Percentiles rank a stretch among this genome's conserved stretches.
Evolutionary conservation across 352 stramenopile species (phyloP).

Genomic region (Pythium guiyangense): DNA sequence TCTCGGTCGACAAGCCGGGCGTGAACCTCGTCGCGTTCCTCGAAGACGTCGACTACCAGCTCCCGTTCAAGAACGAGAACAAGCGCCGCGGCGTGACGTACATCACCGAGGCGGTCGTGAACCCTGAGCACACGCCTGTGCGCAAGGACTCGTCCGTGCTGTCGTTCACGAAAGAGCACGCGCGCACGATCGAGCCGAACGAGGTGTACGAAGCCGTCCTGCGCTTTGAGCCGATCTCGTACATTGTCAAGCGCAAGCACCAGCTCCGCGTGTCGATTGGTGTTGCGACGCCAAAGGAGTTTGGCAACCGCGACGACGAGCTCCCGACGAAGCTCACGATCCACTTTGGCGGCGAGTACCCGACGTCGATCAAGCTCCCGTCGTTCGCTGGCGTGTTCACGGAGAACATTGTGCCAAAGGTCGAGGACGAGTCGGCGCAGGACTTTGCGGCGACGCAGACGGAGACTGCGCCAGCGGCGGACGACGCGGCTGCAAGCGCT

Average conservation of each 20-base stretch:
- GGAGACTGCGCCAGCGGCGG: too few species aligned
- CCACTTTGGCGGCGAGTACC: conserved; percentile 65
- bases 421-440: conserved; percentile 17
- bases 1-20: conserved; percentile 61
- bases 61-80: conserved; percentile 75
- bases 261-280: conserved; percentile 72
- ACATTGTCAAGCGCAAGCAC: conserved; percentile 73
- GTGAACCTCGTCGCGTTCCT: conserved; percentile 73
- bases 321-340: conserved; percentile 65
- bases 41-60: conserved; percentile 72
- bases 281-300: conserved; percentile 47
- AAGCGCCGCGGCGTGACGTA: conserved; percentile 77
- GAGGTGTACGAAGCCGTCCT: conserved; percentile 78
- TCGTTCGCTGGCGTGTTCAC: conserved; percentile 54
- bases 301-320: conserved; percentile 39
- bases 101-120: conserved; percentile 71
- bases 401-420: conserved; percentile 50
- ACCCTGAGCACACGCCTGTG: conserved; percentile 65
- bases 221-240: conserved; percentile 71
- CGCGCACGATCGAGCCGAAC: conserved; percentile 50
- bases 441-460: too few species aligned
- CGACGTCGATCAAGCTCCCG: conserved; percentile 68
- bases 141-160: conserved; percentile 53
- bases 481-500: too few species aligned
- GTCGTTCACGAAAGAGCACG: conserved; percentile 60